Percentiles rank a stretch among this genome's conserved stretches.
These are phyloP conservation scores for Phytopythium delawarense DNA, from an alignment of 352 stramenopile genomes.

Conservation along the genomic window DNA sequence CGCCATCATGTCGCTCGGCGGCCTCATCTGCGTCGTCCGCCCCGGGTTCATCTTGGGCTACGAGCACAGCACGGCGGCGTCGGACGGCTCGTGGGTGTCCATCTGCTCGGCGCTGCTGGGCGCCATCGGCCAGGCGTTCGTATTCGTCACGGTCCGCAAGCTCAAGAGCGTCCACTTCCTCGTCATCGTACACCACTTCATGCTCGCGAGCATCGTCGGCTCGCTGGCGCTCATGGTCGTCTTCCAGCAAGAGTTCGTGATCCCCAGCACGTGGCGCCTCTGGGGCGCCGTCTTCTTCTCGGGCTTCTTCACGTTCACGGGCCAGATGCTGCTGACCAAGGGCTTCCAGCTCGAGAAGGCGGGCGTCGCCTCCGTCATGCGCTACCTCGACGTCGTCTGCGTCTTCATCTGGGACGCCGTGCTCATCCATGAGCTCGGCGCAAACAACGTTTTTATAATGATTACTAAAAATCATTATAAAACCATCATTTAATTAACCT, in stretches of 20 bases:
- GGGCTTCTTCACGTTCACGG: conserved; percentile 46
- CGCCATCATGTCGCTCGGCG: conserved; percentile 28
- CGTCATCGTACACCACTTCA: conserved; percentile 79
- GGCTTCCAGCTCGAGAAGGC: conserved; percentile 72
- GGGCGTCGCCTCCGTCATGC: conserved; percentile 60
- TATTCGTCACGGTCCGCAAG: conserved; percentile 67
- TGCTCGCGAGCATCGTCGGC: conserved; percentile 49
- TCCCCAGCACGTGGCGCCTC: conserved; percentile 29
- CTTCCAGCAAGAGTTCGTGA: conserved; percentile 49
- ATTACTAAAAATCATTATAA: too few relatives aligned
- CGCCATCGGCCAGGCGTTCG: conserved; percentile 63
- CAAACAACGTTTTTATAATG: too few relatives aligned
- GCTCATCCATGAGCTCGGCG: conserved; percentile 38
- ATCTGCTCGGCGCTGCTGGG: conserved; percentile 48
- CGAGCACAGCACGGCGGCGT: conserved; percentile 26
- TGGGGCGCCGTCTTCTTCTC: conserved; percentile 50
- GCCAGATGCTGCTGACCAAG: conserved; percentile 57
- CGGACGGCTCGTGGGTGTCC: conserved; percentile 44
- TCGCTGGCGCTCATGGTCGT: conserved; percentile 52
- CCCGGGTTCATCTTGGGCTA: conserved; percentile 47
- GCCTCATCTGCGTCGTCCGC: conserved; percentile 45
- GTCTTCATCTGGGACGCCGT: conserved; percentile 63
- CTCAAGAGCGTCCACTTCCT: conserved; percentile 49
- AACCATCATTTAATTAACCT: too few relatives aligned
- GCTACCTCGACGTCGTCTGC: conserved; percentile 64